These are phyloP conservation scores for Cladorrhinum sp. DNA, from an alignment of 2,329 filamentous ascomycete species.

Conservation along the genomic window DNA sequence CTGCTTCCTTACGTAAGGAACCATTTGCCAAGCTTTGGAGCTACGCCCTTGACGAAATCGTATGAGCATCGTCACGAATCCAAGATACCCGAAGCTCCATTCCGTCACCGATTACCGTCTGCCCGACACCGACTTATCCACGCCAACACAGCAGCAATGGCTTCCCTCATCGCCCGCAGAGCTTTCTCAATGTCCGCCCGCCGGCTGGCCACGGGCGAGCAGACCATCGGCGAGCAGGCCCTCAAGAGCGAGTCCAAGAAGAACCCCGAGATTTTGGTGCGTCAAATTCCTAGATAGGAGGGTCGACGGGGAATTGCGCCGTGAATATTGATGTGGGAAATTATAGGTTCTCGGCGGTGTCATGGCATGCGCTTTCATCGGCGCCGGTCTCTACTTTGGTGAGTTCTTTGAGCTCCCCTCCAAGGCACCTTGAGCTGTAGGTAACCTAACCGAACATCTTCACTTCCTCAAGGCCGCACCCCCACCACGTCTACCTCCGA, in stretches of 20 bases:
- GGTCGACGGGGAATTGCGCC: not conserved
- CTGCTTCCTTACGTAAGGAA: conserved; percentile 16
- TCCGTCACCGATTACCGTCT: conserved; percentile 14
- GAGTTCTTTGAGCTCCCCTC: conserved; percentile 31
- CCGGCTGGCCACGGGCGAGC: conserved; percentile 38
- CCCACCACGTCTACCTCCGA: conserved; percentile 86
- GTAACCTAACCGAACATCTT: not conserved
- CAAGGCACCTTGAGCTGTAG: conserved; percentile 3
- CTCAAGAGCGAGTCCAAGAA: conserved; percentile 59
- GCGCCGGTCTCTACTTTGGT: conserved; percentile 90
- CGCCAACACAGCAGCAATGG: conserved; percentile 42
- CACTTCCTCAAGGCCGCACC: conserved; percentile 62
- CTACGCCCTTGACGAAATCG: conserved; percentile 22
- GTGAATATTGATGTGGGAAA: not conserved
- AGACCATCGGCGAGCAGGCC: conserved; percentile 41
- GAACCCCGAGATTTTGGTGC: conserved; percentile 47
- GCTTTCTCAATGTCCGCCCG: conserved; percentile 54
- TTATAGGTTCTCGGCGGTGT: conserved; percentile 81
- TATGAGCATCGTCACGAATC: conserved; percentile 16
- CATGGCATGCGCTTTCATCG: conserved; percentile 83
- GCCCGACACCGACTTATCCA: conserved; percentile 11
- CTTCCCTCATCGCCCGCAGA: conserved; percentile 54
- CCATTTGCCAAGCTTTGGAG: conserved; percentile 18
- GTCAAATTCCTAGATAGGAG: conserved; percentile 30
- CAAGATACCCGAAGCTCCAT: conserved; percentile 16